Conservation (phyloP, 805 yeast species). For the Pichia pseudocactophila region DNA sequence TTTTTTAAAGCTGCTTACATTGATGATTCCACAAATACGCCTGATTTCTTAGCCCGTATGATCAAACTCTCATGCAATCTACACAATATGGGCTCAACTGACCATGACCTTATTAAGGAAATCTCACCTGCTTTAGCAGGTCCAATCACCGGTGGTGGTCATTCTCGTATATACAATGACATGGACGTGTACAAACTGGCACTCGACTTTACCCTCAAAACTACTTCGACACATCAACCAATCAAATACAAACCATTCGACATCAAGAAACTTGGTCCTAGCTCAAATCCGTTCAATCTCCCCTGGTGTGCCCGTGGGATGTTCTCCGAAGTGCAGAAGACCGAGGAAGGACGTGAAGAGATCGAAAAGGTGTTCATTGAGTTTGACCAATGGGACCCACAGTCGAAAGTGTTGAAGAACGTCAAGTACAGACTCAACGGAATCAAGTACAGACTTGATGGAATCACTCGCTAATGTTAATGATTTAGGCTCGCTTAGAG, state of each 20-base stretch:
- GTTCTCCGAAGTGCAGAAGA: slow-evolving; percentile 40
- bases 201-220: slow-evolving; percentile 62
- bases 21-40: slow-evolving; percentile 73
- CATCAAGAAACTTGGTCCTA: slow-evolving; percentile 52
- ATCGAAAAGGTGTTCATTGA: slow-evolving; percentile 53
- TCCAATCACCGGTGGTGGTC: slow-evolving; percentile 91
- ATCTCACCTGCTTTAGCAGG: slow-evolving; percentile 77
- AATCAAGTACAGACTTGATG: slow-evolving; percentile 25
- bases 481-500: no score
- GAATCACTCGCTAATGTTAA: no score
- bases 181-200: slow-evolving; percentile 78
- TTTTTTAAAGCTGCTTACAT: slow-evolving; percentile 82
- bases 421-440: slow-evolving; percentile 51
- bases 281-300: slow-evolving; percentile 63
- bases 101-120: slow-evolving; percentile 80
- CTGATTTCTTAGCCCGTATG: slow-evolving; percentile 67
- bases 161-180: slow-evolving; percentile 81
- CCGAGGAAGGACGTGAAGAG: slow-evolving; percentile 43
- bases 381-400: slow-evolving; percentile 85
- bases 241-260: slow-evolving; percentile 35
- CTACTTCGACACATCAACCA: slow-evolving; percentile 30
- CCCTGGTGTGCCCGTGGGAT: slow-evolving; percentile 93
- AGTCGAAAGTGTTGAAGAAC: slow-evolving; percentile 70
- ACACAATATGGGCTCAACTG: slow-evolving; percentile 70
- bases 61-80: slow-evolving; percentile 66